These are phyloP conservation scores for Groenewaldozyma auringiensis DNA, from an alignment of 1,139 yeast species.

Conservation along the genomic window DNA sequence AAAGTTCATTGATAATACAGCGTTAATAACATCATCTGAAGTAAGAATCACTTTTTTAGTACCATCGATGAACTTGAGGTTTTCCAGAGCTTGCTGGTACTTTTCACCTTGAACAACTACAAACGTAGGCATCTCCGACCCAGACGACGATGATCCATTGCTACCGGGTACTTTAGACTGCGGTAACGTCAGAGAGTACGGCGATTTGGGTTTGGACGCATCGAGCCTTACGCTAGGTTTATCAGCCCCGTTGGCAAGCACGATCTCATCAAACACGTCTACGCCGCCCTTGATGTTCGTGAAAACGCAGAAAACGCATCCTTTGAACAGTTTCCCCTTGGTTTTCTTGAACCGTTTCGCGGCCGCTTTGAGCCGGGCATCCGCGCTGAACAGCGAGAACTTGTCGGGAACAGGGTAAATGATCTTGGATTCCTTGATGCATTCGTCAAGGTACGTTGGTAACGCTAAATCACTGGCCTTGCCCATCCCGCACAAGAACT, in stretches of 20 bases:
- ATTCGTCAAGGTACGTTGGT: conserved; percentile 27
- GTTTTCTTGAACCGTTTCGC: conserved; percentile 17
- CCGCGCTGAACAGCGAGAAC: conserved; percentile 25
- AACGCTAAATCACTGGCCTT: conserved; percentile 34
- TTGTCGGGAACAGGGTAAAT: conserved; percentile 20
- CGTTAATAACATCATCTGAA: not conserved
- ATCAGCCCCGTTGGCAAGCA: conserved; percentile 53
- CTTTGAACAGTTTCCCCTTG: conserved; percentile 37
- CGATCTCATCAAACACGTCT: conserved; percentile 51
- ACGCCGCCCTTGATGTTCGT: conserved; percentile 62
- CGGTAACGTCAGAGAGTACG: not conserved
- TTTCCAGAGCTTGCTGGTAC: not conserved
- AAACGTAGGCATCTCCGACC: not conserved
- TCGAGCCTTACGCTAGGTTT: conserved; percentile 1
- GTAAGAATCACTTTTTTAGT: not conserved
- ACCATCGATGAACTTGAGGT: not conserved
- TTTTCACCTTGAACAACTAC: not conserved
- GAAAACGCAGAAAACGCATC: conserved; percentile 48
- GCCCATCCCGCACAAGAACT: conserved; percentile 52
- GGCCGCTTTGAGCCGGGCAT: conserved; percentile 19
- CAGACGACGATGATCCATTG: no score
- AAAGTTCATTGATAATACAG: not conserved
- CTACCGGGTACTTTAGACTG: not conserved
- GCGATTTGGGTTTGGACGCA: conserved; percentile 3
- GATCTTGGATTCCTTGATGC: conserved; percentile 13